Percentiles rank a stretch among this genome's conserved stretches.
Conservation (phyloP, 345 rosid genomes). For the Citrus medica region DNA sequence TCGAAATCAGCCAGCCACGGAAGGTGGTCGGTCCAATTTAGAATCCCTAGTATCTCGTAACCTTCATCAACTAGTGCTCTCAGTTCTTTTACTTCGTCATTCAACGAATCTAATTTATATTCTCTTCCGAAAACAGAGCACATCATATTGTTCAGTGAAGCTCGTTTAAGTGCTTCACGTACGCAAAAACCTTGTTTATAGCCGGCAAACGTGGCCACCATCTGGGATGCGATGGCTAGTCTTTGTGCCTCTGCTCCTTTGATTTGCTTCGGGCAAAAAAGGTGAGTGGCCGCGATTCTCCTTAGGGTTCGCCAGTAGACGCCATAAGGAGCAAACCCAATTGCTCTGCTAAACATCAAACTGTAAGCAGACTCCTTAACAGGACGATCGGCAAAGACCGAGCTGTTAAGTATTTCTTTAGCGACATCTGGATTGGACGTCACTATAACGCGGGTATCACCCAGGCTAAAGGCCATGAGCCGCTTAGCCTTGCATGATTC, state of each 20-base stretch:
- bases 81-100: constrained; percentile 38
- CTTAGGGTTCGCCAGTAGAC: constrained; percentile 74
- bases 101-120: constrained; percentile 34
- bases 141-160: constrained; percentile 80
- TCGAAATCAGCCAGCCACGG: constrained; percentile 65
- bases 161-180: constrained; percentile 55
- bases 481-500: constrained; percentile 38
- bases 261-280: constrained; percentile 63
- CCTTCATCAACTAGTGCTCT: constrained; percentile 64
- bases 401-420: constrained; percentile 56
- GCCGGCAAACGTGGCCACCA: constrained; percentile 32
- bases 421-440: constrained; percentile 70
- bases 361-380: constrained; percentile 70
- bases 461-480: constrained; percentile 75
- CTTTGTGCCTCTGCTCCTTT: constrained; percentile 44
- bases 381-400: constrained; percentile 72
- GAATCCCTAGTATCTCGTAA: constrained; percentile 51
- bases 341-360: constrained; percentile 72
- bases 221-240: constrained; percentile 40
- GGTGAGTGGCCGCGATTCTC: constrained; percentile 56
- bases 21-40: constrained; percentile 76
- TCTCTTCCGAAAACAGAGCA: constrained; percentile 62
- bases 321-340: constrained; percentile 78
- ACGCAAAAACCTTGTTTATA: constrained; percentile 28
- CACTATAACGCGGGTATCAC: constrained; percentile 61